Evolutionary conservation across 106 monocot genomes (phyloP).

Genomic region (Dioscorea dumetorum): DNA sequence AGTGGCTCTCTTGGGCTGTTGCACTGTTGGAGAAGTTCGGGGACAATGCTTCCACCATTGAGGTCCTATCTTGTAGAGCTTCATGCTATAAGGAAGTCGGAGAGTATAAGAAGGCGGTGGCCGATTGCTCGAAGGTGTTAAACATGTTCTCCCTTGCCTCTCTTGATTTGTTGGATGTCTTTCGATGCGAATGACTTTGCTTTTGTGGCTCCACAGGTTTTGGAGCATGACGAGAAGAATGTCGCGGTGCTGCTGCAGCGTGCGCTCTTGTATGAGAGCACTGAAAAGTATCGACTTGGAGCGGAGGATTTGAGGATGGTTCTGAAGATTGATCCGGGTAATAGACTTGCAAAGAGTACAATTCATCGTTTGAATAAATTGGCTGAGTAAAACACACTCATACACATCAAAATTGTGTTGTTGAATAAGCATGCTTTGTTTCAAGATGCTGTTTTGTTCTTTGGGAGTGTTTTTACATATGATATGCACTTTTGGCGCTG

Average conservation of each 20-base stretch:
- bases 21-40: slow-evolving; percentile 66
- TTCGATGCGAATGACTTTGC: background rate
- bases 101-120: slow-evolving; percentile 97
- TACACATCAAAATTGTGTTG: too few species aligned
- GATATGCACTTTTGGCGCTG: too few species aligned
- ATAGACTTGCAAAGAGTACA: slow-evolving; percentile 88
- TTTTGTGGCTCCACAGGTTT: slow-evolving; percentile 34
- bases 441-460: too few species aligned
- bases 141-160: too few species aligned
- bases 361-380: slow-evolving; percentile 84
- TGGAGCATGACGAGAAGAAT: slow-evolving; percentile 66
- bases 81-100: slow-evolving; percentile 96
- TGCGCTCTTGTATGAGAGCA: slow-evolving; percentile 92
- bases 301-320: slow-evolving; percentile 80
- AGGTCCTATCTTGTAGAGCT: slow-evolving; percentile 75
- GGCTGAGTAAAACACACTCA: slow-evolving; percentile 38
- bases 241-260: slow-evolving; percentile 87
- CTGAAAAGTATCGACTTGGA: slow-evolving; percentile 81
- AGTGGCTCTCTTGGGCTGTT: slow-evolving; percentile 95
- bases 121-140: slow-evolving; percentile 83
- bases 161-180: background rate
- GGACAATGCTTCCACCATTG: slow-evolving; percentile 28
- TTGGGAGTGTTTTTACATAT: too few species aligned
- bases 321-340: slow-evolving; percentile 86
- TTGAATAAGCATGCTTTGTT: too few species aligned